These are phyloP conservation scores for Sodiomyces alkalinus DNA, from an alignment of 2,329 filamentous ascomycete species.

Conservation along the genomic window DNA sequence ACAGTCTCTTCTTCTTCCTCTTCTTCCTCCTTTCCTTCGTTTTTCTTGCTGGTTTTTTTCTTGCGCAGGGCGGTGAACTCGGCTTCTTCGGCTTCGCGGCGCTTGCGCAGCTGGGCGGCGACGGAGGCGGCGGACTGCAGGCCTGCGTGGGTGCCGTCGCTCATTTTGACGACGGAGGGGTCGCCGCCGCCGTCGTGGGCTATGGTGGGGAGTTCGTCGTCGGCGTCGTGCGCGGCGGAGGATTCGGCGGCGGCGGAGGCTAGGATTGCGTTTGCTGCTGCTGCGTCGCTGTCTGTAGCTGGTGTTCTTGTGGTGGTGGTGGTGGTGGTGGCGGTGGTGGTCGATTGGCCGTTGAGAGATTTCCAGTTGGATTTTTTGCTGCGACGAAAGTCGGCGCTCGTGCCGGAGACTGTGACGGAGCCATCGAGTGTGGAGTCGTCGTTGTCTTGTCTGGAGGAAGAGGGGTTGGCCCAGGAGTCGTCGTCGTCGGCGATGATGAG, in stretches of 20 bases:
- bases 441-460: constrained; percentile 20
- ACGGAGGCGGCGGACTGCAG: constrained; percentile 75
- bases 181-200: too few relatives aligned
- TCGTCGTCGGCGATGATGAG: constrained; percentile 53
- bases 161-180: constrained; percentile 51
- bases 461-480: constrained; percentile 34
- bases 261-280: constrained; percentile 66
- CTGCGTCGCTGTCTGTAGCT: constrained; percentile 30
- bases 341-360: constrained; percentile 33
- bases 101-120: constrained; percentile 49
- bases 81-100: constrained; percentile 47
- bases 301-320: too few relatives aligned
- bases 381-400: constrained; percentile 51
- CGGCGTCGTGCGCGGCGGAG: constrained; percentile 29
- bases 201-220: constrained; percentile 33
- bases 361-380: constrained; percentile 74
- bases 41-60: too few relatives aligned
- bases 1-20: constrained; percentile 60
- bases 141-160: constrained; percentile 74
- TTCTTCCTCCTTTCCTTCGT: too few relatives aligned
- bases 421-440: constrained; percentile 42
- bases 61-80: constrained; percentile 29
- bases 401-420: constrained; percentile 31
- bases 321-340: too few relatives aligned
- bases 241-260: constrained; percentile 55